These are phyloP conservation scores for Daldinia childiae DNA, from an alignment of 495 filamentous ascomycete species.

Conservation along the genomic window DNA sequence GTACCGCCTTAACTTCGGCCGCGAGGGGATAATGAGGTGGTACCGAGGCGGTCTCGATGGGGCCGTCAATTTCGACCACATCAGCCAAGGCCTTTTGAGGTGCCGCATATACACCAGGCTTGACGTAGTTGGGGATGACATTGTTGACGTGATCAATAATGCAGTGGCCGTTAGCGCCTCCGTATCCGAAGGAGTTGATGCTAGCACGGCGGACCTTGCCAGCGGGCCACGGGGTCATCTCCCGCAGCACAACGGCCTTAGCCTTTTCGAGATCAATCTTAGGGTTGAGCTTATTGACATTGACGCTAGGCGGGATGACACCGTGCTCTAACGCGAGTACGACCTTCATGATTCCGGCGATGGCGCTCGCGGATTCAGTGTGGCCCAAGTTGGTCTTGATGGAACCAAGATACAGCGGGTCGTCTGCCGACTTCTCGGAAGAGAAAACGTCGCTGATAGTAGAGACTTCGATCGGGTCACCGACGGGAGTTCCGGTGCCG, in stretches of 20 bases:
- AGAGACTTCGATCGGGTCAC: slow-evolving; percentile 62
- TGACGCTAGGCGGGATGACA: slow-evolving; percentile 53
- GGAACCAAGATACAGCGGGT: slow-evolving; percentile 15
- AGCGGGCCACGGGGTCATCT: slow-evolving; percentile 11
- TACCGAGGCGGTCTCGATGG: not conserved
- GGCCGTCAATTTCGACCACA: not conserved
- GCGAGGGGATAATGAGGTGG: not conserved
- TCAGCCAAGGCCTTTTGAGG: not conserved
- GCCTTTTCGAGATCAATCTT: slow-evolving; percentile 11
- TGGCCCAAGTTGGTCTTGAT: slow-evolving; percentile 55
- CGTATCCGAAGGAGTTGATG: slow-evolving; percentile 18
- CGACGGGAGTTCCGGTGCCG: slow-evolving; percentile 66
- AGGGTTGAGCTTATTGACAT: slow-evolving; percentile 46
- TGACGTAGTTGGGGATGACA: slow-evolving; percentile 19
- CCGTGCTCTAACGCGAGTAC: slow-evolving; percentile 54
- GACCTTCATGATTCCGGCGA: slow-evolving; percentile 58
- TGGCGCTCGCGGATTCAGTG: slow-evolving; percentile 49
- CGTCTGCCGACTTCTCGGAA: not conserved
- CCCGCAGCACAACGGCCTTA: slow-evolving; percentile 1
- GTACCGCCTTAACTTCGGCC: not conserved
- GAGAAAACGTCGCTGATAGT: slow-evolving; percentile 5
- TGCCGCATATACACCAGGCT: slow-evolving; percentile 3
- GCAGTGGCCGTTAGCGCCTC: slow-evolving; percentile 21
- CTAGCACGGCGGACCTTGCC: slow-evolving; percentile 6
- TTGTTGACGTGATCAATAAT: slow-evolving; percentile 28